Percentiles rank a stretch among this genome's conserved stretches.
Conservation (phyloP, 2,329 filamentous ascomycete species). For the Beauveria brongniartii region DNA sequence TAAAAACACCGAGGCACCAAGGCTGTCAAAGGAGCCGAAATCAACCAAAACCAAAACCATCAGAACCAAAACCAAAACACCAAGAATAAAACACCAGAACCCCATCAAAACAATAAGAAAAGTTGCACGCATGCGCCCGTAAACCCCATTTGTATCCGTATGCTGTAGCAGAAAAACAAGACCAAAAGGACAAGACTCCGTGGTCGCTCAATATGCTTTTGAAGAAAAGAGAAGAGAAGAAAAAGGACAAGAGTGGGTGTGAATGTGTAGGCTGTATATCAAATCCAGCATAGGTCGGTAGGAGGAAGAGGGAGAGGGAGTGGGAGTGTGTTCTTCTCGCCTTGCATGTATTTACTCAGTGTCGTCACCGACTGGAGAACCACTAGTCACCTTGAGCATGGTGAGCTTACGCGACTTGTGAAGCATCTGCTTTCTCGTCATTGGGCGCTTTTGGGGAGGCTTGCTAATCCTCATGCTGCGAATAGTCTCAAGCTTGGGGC, state of each 20-base stretch:
- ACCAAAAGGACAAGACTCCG: not conserved
- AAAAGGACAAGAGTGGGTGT: not conserved
- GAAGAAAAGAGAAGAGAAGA: not conserved
- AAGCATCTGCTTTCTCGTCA: constrained; percentile 13
- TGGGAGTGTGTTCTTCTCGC: not conserved
- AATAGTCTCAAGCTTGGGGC: constrained; percentile 40
- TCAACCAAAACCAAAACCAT: not conserved
- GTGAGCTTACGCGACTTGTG: constrained; percentile 13
- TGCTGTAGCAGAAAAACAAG: not conserved
- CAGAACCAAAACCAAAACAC: not conserved
- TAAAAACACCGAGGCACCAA: too few species aligned
- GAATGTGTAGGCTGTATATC: not conserved
- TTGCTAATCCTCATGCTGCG: constrained; percentile 26
- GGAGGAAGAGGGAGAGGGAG: not conserved
- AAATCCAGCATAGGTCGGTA: not conserved
- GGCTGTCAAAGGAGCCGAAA: not conserved
- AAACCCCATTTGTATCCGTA: not conserved
- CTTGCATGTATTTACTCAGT: constrained; percentile 20
- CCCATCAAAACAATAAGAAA: not conserved
- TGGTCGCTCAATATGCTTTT: not conserved
- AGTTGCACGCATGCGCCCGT: not conserved
- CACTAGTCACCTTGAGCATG: constrained; percentile 23
- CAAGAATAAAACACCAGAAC: not conserved
- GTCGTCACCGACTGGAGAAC: constrained; percentile 31
- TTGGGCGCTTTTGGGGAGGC: too few species aligned